These are phyloP conservation scores for Umbellularia californica DNA, from an alignment of 164 flowering plant genomes.

Conservation along the genomic window DNA sequence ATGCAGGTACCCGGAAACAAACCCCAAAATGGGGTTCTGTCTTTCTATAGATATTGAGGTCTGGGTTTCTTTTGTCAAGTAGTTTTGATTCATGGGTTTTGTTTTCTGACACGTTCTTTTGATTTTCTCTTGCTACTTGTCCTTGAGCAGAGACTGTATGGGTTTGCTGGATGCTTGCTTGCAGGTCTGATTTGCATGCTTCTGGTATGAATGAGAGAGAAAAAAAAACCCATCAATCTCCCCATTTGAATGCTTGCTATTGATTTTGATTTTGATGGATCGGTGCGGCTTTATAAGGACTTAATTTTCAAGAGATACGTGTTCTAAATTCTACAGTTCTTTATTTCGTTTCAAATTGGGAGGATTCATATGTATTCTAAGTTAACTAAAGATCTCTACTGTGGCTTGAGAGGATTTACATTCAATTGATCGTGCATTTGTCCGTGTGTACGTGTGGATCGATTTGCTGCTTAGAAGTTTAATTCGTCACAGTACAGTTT, in stretches of 20 bases:
- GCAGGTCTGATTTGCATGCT: constrained; percentile 55
- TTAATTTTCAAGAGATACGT: not conserved
- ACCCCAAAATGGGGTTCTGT: not conserved
- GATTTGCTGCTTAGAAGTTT: not conserved
- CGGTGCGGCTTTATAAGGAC: not conserved
- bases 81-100: not conserved
- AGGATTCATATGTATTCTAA: too few relatives aligned
- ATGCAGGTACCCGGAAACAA: constrained; percentile 32
- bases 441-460: not conserved
- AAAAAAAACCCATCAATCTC: not conserved
- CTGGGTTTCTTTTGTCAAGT: not conserved
- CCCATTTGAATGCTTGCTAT: not conserved
- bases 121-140: not conserved
- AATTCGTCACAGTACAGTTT: not conserved
- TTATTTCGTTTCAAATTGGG: too few relatives aligned
- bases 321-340: too few relatives aligned
- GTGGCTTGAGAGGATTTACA: not conserved
- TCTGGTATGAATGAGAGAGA: constrained; percentile 36
- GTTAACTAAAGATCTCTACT: too few relatives aligned
- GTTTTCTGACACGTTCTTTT: not conserved
- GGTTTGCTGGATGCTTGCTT: constrained; percentile 54
- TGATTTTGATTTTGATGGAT: not conserved
- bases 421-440: not conserved
- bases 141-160: constrained; percentile 58
- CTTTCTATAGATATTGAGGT: not conserved